Evolutionary conservation across 2,329 filamentous ascomycete genomes (phyloP), one percentile per base, ranked within the genome.

Genomic region (Epichloe elymi): DNA sequence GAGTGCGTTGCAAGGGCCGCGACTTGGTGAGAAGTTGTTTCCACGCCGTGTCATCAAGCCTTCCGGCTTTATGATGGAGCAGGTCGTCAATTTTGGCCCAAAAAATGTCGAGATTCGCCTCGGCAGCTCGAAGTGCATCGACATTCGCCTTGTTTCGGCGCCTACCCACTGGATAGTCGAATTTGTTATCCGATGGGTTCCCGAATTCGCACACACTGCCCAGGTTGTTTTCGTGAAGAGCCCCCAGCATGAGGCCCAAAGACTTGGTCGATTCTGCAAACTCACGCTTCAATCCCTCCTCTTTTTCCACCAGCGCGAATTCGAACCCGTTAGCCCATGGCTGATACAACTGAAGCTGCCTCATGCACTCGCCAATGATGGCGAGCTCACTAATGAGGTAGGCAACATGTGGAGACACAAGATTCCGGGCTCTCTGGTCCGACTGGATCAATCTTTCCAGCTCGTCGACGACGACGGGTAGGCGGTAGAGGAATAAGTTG

Each of bases 301-400:
- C 30, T 17, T 52, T 52, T 0, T 67, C 54, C 1, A 55, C 54
- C n/a, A 63, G 46, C 2, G 58, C 55, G 8, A 48, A 11, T 6
- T 71, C 66, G 44, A 73, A 74, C 0, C 55, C 62, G 35, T 59
- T 61, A 3, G 72, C 70, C 73, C 74, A 76, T 0, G 74, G 74
- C 44, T 73, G 70, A 54, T 70, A 77, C 1, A 69, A 51, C 2
- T 73, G 59, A 3, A 79, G 55, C 51, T 78, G 73, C 5, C 61
- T 60, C 7, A 69, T 30, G 46, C 71, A 73, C 53, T 78, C 61
- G 1, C 64, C 56, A 0, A 76, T 39, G 36, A 79, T 67, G 3
- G 72, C 68, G 0, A 78, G 59, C 15, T 75, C 68, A 3, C 69
- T 67, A 7, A 79, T 64, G 0, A 67, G 40, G 0, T 50, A 51